Evolutionary conservation across 192 early-diverging fungal species (phyloP), one percentile per base, ranked within the genome.

Genomic region (Entomortierella chlamydospora): DNA sequence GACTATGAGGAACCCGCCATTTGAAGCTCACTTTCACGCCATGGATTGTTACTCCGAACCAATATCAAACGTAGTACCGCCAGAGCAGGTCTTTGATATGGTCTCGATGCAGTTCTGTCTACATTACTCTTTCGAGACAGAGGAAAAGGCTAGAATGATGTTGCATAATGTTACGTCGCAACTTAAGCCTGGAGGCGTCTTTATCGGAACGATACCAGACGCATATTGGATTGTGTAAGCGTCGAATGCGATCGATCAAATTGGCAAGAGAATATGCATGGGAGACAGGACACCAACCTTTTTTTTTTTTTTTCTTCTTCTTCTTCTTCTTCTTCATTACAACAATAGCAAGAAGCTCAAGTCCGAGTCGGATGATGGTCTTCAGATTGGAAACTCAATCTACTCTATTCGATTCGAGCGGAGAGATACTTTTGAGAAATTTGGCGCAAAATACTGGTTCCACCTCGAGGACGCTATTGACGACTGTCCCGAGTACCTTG

Each of bases 41-140:
- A 81, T 94, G 68, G 97, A 99, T 59, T 98, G 97, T 62, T 99
- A 96, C 71, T 87, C 81, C 12, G 86, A 88, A 57, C 72, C 87
- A 2, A 82, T 90, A 63, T 88, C 87, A 31, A 88, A 87, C 1
- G 52, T 86, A 17, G 81, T 86, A 41, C 82, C 90, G 3, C 61
- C 78, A 3, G 77, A 90, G 41, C 64, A 82, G 34, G 61, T 67
- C 22, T 94, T 95, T 56, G 93, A 98, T 72, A 85, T 96, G 29
- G 94, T 97, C n/a, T 95, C 92, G 43, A 92, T 94, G 80, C 98
- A 99, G 71, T 99, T 99, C 78, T 97, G 95, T 68, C 78, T 98
- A 52, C 98, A 98, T 81, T 99, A 99, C 81, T 92, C 95, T 0
- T 98, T 97, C 69, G 94, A 95, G 63, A 85, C 88, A 4, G 96